Evolutionary conservation across 176 grass and related monocot genomes (phyloP), one percentile per base, ranked within the genome.

Genomic region (Phoenix roebelenii): DNA sequence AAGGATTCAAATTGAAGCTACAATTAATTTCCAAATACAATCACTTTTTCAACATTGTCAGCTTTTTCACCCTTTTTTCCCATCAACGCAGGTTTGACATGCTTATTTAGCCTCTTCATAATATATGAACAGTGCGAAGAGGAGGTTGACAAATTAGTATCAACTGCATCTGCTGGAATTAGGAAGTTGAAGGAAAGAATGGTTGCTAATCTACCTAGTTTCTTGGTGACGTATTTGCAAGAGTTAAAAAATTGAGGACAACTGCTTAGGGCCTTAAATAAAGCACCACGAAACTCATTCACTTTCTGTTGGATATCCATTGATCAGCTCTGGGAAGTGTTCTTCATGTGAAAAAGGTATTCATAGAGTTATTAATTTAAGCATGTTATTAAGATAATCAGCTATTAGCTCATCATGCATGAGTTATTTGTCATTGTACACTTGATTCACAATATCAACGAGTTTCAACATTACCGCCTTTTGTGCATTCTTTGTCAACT

Each of bases 51-150:
- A 23, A 6, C 44, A 28, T 59, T 12, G 51, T 60, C 16, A 10
- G 50, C 30, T 15, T 64, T 58, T 29, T 52, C 35, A 44, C 35
- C 35, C 24, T 25, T 53, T 54, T 23, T 19, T 15, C 12, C 9
- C 35, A 44, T 44, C 35, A 67, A 59, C 77, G 69, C 84, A 98
- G 93, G 58, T 50, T 59, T 92, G 57, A 63, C 85, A 72, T 92
- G 72, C 50, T 57, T 79, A 68, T 98, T 92, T 67, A 77, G 74
- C 64, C 69, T 86, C 74, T 97, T 97, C 73, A 85, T 97, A 50
- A 82, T 98, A 72, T 98, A 98, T 61, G 93, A 98, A 52, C 87
- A 98, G 63, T 92, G 78, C 44, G 87, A 98, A 66, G 75, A 85
- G 59, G 93, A 91, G 76, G 80, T 92, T 50, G 79, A 92, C 49